A percentile compares a stretch with the other conserved stretches of the same genome.
phyloP scores from a whole-genome alignment of 2,329 filamentous ascomycete genomes.

The Calcarisporium arbuscula region DNA sequence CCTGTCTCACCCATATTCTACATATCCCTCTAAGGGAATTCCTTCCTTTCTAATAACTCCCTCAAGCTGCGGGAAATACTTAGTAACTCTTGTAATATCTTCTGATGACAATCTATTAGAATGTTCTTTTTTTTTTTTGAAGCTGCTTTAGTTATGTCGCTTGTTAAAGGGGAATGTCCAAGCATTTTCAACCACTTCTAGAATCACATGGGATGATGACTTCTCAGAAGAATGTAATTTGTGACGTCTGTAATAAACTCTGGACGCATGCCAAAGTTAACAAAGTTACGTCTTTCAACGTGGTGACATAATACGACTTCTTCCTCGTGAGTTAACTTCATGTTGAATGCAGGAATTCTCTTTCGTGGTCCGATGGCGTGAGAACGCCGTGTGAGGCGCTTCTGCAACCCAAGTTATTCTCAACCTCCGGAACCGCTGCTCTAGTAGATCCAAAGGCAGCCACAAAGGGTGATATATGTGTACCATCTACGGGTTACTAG shows the following conservation, averaged over 20 bases:
- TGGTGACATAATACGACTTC: conserved; percentile 6
- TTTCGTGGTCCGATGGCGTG: not conserved
- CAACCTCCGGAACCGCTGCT: no score
- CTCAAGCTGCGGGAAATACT: conserved; percentile 6
- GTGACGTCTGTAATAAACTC: conserved; percentile 7
- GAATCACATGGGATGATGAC: not conserved
- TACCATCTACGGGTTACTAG: no score
- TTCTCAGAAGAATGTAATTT: conserved; percentile 6
- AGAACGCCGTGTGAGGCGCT: not conserved
- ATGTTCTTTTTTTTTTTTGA: conserved; percentile 8
- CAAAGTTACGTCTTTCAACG: conserved; percentile 4
- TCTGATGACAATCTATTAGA: conserved; percentile 5
- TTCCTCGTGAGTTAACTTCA: conserved; percentile 1
- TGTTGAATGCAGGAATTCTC: not conserved
- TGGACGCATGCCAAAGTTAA: conserved; percentile 4
- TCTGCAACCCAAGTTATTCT: no score
- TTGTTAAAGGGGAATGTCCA: conserved; percentile 9
- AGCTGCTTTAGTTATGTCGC: conserved; percentile 3
- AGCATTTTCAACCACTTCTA: not conserved
- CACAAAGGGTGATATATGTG: no score
- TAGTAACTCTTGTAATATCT: not conserved
- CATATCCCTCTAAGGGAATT: conserved; percentile 5
- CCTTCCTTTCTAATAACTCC: conserved; percentile 3
- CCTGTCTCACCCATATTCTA: conserved; percentile 12
- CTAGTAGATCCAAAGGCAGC: no score